A percentile compares a stretch with the other conserved stretches of the same genome.
phyloP scores from a whole-genome alignment of 257 asterid species.

The Solanum okadae region DNA sequence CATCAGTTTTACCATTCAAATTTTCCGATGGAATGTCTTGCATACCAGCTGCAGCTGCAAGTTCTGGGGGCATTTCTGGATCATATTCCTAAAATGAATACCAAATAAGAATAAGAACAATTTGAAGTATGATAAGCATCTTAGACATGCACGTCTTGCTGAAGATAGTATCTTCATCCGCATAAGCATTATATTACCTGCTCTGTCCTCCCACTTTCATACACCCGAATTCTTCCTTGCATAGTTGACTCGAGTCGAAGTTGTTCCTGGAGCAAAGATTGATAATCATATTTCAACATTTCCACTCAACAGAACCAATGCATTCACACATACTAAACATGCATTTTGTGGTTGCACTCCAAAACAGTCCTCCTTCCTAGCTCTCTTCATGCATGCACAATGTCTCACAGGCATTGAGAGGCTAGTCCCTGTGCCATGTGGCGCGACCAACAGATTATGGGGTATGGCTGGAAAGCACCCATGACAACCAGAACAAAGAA shows the following conservation, averaged over 20 bases:
- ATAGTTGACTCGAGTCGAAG: constrained; percentile 84
- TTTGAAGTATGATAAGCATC: background rate
- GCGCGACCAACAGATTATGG: background rate
- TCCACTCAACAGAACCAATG: background rate
- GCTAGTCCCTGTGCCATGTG: background rate
- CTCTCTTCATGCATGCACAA: background rate
- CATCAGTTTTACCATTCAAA: constrained; percentile 46
- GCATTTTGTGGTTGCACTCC: background rate
- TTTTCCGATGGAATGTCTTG: constrained; percentile 55
- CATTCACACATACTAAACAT: background rate
- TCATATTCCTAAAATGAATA: constrained; percentile 65
- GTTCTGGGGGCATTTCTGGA: constrained; percentile 99
- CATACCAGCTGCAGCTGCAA: constrained; percentile 83
- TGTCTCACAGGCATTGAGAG: background rate
- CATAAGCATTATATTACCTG: constrained; percentile 48
- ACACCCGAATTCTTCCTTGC: constrained; percentile 94
- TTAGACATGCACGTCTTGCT: background rate
- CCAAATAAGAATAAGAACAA: background rate
- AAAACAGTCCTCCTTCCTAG: background rate
- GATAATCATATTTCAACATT: background rate
- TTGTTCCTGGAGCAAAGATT: constrained; percentile 55
- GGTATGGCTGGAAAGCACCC: background rate
- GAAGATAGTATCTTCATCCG: background rate
- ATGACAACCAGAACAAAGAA: background rate
- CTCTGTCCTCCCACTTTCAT: constrained; percentile 90